Evolutionary conservation across 805 yeast species (phyloP), one percentile per base, ranked within the genome.

Genomic region (Starmerella cellae): DNA sequence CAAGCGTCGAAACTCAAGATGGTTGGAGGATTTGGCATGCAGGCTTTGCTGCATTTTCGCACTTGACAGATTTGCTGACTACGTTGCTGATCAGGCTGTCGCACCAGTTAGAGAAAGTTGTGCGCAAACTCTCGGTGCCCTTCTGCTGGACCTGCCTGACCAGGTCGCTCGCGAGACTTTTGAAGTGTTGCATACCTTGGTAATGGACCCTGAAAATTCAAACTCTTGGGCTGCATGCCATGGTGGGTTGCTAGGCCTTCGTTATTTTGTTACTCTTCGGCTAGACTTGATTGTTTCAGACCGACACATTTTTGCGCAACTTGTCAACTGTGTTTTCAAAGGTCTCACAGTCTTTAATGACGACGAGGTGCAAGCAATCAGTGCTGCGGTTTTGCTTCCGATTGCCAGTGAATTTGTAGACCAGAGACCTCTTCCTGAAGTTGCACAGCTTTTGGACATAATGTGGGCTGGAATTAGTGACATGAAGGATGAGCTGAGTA

Each of bases 31-130:
- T 61, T 67, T 88, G 44, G 79, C 93, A 3, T 83, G 91, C 17
- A 70, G 96, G 47, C 58, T 91, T 36, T 69, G 94, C 55, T 80
- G 94, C 5, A 66, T 91, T 11, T 83, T 91, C 60, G 88, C 96
- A 2, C 66, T 91, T 41, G 99, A 91, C 62, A 65, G 97, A 53
- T 91, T 91, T 62, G 97, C 96, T 37, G 99, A 91, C 64, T 91
- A 82, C 60, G 94, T 91, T 26, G 79, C 94, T 34, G 99, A 91
- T 57, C 93, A 94, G 5, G 99, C 91, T 13, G 94, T 91, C 30
- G 97, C 97, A 0, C 99, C 99, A 1, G 97, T 91, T 4, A 68
- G 98, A 56, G 99, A 93, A 62, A 84, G 95, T 28, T 84, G 88
- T 23, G 96, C 95, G 0, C 99, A 91, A 61, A 76, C 95, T 0